Evolutionary conservation across 495 filamentous ascomycete genomes (phyloP), one percentile per base, ranked within the genome.

Genomic region (Hypoxylon crocopeplum): DNA sequence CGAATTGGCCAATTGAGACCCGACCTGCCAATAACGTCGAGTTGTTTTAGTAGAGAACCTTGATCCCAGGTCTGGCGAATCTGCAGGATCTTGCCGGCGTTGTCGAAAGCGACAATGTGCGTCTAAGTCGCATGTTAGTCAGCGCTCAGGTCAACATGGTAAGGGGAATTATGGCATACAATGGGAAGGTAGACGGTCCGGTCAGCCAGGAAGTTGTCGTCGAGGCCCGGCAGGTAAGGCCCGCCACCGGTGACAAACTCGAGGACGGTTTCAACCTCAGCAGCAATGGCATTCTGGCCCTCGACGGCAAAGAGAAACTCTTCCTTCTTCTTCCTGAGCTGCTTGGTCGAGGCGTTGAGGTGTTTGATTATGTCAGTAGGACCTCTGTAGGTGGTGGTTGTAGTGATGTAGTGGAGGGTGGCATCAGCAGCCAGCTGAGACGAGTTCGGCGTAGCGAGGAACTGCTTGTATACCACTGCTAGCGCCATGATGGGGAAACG

Each of bases 41-140:
- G 84, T 69, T 93, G 88, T 74, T 94, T 98, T 56, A 98, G 81
- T 7, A 98, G 82, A 46, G 91, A 91, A 20, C 86, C 93, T 74
- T 98, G 95, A 70, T 98, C 94, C 94, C 94, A 98, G 72, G 88
- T 89, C 54, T 93, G 84, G 48, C 92, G 88, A 62, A 97, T 87
- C 66, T 91, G 89, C 59, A 82, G 74, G 72, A 98, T 96, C 70
- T 91, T 88, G 58, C 86, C 81, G 33, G 88, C 67, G 33, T 73
- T 59, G 67, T 95, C 84, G 76, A 97, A 97, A 33, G 84, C 82
- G 61, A 98, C 94, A 46, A 98, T 85, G 77, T 98, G 94, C 62
- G 92, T 80, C 92, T 97, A 69, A 39, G 39, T 42, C 41, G 44
- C 48, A 48, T 48, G 38, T 25, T 51, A 58, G 72, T 80, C 36